Conservation (phyloP, 2,329 filamentous ascomycete species). For the Epicoccum sorghinum region DNA sequence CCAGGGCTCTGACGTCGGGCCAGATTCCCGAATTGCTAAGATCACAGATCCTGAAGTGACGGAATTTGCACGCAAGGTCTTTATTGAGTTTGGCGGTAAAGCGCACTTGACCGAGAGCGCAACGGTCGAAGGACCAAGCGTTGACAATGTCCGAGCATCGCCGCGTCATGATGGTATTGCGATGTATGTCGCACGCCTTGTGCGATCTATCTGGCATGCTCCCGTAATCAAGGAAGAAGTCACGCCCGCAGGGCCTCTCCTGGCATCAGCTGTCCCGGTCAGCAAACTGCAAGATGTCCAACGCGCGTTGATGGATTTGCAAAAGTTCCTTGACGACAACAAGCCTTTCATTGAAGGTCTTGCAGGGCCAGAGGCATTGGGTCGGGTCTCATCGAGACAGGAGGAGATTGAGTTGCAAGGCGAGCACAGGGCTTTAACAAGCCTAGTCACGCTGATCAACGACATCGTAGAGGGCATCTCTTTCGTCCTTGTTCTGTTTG, state of each 20-base stretch:
- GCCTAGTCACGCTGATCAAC: constrained; percentile 81
- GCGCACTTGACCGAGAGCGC: constrained; percentile 83
- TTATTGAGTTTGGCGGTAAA: constrained; percentile 91
- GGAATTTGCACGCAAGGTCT: constrained; percentile 82
- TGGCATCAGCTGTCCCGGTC: constrained; percentile 70
- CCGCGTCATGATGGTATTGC: constrained; percentile 88
- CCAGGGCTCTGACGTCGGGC: constrained; percentile 81
- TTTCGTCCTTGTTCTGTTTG: constrained; percentile 92
- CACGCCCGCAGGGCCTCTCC: constrained; percentile 64
- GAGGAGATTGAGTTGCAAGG: constrained; percentile 92
- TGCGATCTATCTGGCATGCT: constrained; percentile 86
- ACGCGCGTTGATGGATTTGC: constrained; percentile 76
- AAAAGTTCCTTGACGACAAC: constrained; percentile 85
- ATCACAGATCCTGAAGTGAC: constrained; percentile 84
- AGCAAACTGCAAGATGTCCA: constrained; percentile 78
- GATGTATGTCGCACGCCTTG: constrained; percentile 84
- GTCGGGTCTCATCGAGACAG: constrained; percentile 77
- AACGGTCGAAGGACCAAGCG: constrained; percentile 64
- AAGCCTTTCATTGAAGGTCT: constrained; percentile 90
- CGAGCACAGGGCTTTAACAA: constrained; percentile 90
- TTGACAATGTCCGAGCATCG: constrained; percentile 85
- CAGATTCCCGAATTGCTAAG: constrained; percentile 71
- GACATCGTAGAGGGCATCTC: constrained; percentile 96
- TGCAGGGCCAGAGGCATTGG: constrained; percentile 86
- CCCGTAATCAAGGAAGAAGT: constrained; percentile 68